These are phyloP conservation scores for Haplosporangium sp. DNA, from an alignment of 371 early-diverging fungal genomes.

Conservation along the genomic window DNA sequence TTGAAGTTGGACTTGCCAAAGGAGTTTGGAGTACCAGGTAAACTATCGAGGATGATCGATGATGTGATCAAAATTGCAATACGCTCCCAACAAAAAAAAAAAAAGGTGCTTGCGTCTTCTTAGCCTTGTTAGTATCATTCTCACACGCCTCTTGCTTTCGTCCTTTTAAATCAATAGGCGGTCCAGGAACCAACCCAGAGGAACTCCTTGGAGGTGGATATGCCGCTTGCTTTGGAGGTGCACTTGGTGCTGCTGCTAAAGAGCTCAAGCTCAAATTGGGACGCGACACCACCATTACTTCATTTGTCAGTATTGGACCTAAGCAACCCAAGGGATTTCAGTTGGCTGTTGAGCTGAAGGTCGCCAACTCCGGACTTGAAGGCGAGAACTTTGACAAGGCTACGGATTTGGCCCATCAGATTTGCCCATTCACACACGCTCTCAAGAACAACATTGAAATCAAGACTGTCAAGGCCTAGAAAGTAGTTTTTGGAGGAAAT, in stretches of 20 bases:
- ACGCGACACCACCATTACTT: conserved; percentile 34
- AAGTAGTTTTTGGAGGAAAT: not conserved
- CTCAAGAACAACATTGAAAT: conserved; percentile 36
- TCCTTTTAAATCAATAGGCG: conserved; percentile 40
- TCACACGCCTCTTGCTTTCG: not conserved
- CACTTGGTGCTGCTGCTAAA: conserved; percentile 57
- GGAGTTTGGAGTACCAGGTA: conserved; percentile 56
- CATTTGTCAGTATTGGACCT: conserved; percentile 41
- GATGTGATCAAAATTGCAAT: not conserved
- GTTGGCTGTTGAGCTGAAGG: conserved; percentile 38
- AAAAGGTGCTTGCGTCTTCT: no score
- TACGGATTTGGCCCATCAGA: conserved; percentile 34
- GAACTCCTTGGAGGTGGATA: conserved; percentile 64
- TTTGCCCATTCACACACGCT: conserved; percentile 48
- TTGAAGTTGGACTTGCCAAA: conserved; percentile 64
- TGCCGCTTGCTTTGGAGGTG: conserved; percentile 65
- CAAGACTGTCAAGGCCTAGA: conserved; percentile 44
- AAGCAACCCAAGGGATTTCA: conserved; percentile 53
- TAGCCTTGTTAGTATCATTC: not conserved
- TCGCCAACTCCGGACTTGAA: conserved; percentile 40
- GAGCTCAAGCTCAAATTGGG: conserved; percentile 53
- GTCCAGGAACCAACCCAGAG: conserved; percentile 67
- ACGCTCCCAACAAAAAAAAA: no score
- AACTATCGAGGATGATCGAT: not conserved
- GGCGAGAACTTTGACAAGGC: conserved; percentile 32